Evolutionary conservation across 441 rosid genomes (phyloP).

Genomic region (Euphorbia celastroides): DNA sequence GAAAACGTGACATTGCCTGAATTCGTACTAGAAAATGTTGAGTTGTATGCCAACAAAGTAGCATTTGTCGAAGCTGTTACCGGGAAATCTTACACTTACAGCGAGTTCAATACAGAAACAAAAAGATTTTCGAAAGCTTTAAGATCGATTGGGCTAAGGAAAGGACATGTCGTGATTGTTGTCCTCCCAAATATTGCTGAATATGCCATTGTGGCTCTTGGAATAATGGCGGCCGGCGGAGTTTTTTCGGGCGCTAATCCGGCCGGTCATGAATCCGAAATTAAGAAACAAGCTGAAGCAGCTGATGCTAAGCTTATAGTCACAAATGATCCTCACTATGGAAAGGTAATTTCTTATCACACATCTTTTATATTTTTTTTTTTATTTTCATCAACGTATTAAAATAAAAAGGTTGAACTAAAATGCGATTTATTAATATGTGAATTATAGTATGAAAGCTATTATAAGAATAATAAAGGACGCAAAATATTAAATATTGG

Average conservation of each 20-base stretch:
- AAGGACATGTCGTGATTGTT: constrained; percentile 68
- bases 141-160: constrained; percentile 71
- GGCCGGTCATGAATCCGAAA: constrained; percentile 56
- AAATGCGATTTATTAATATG: no score
- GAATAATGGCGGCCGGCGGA: constrained; percentile 84
- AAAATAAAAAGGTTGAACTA: no score
- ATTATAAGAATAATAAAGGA: no score
- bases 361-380: neutral
- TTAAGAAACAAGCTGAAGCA: constrained; percentile 71
- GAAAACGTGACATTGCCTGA: constrained; percentile 65
- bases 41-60: constrained; percentile 51
- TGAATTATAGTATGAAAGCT: no score
- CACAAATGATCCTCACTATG: constrained; percentile 50
- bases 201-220: constrained; percentile 70
- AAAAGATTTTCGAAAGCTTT: constrained; percentile 70
- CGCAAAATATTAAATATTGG: no score
- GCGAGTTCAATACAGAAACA: constrained; percentile 58
- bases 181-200: constrained; percentile 80
- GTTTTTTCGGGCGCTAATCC: constrained; percentile 93
- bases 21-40: constrained; percentile 74
- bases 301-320: constrained; percentile 73
- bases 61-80: constrained; percentile 79
- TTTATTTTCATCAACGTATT: neutral
- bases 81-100: constrained; percentile 59
- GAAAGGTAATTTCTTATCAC: constrained; percentile 45